Evolutionary conservation across 2,329 filamentous ascomycete genomes (phyloP).

Genomic region (Aspergillus neoniger): DNA sequence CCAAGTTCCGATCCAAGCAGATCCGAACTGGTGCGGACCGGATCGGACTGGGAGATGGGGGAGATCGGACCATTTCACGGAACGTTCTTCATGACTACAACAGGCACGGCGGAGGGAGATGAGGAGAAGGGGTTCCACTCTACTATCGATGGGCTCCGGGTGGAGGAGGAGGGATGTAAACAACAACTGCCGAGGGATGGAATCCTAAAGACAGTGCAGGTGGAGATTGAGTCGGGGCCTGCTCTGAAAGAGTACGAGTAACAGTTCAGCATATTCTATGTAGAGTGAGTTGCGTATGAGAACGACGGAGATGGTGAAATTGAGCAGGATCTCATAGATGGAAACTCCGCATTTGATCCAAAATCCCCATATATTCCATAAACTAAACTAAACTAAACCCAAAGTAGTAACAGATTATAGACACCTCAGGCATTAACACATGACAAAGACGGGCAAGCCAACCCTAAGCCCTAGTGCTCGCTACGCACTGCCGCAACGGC

Average conservation of each 20-base stretch:
- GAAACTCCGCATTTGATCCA: neutral
- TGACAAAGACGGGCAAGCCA: constrained; percentile 11
- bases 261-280: no score
- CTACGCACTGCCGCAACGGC: constrained; percentile 36
- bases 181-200: constrained; percentile 1
- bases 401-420: no score
- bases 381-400: no score
- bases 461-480: constrained; percentile 46
- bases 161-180: neutral
- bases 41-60: constrained; percentile 10
- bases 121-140: constrained; percentile 1
- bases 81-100: constrained; percentile 14
- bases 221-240: constrained; percentile 24
- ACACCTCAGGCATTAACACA: constrained; percentile 11
- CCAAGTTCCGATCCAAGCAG: neutral
- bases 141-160: neutral
- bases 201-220: constrained; percentile 27
- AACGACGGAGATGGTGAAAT: neutral
- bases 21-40: constrained; percentile 1
- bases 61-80: constrained; percentile 15
- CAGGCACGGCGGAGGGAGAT: constrained; percentile 14
- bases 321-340: neutral
- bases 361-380: neutral
- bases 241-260: constrained; percentile 1
- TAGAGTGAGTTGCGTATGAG: neutral